Conservation (phyloP, 2,329 filamentous ascomycete genomes). For the Sodiomyces alkalinus region DNA sequence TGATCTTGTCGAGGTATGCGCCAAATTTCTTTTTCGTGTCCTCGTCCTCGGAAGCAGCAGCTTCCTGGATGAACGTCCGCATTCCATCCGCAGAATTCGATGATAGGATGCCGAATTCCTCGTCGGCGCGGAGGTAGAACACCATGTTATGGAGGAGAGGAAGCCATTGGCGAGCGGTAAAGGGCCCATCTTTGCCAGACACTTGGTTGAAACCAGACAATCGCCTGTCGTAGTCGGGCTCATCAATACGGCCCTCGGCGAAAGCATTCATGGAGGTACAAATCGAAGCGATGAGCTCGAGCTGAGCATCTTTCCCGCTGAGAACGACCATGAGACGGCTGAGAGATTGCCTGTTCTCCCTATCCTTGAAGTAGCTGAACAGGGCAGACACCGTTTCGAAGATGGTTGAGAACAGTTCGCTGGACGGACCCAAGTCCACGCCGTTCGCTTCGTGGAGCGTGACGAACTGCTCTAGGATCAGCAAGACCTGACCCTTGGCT, state of each 20-base stretch:
- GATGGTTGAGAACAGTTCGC: slow-evolving; percentile 41
- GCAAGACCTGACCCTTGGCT: slow-evolving; percentile 66
- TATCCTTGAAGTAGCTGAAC: slow-evolving; percentile 83
- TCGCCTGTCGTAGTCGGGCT: slow-evolving; percentile 76
- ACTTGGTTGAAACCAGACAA: slow-evolving; percentile 62
- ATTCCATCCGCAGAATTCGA: slow-evolving; percentile 70
- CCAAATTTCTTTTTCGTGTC: slow-evolving; percentile 33
- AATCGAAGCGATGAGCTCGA: slow-evolving; percentile 49
- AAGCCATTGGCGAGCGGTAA: slow-evolving; percentile 65
- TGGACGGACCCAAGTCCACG: slow-evolving; percentile 6
- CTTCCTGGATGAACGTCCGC: slow-evolving; percentile 59
- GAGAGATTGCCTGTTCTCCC: slow-evolving; percentile 57
- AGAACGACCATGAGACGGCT: slow-evolving; percentile 60
- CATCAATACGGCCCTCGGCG: slow-evolving; percentile 55
- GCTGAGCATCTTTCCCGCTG: slow-evolving; percentile 43
- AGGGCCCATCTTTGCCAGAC: slow-evolving; percentile 41
- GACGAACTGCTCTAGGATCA: slow-evolving; percentile 70
- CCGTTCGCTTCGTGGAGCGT: slow-evolving; percentile 43
- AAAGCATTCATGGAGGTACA: slow-evolving; percentile 74
- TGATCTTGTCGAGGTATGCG: slow-evolving; percentile 41
- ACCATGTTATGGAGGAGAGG: slow-evolving; percentile 81
- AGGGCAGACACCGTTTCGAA: slow-evolving; percentile 65
- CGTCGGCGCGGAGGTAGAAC: slow-evolving; percentile 71
- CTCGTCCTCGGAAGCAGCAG: slow-evolving; percentile 21
- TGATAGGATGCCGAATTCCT: slow-evolving; percentile 72